Conservation (phyloP, 306 rosid species). For the Elaeagnus macrophylla region DNA sequence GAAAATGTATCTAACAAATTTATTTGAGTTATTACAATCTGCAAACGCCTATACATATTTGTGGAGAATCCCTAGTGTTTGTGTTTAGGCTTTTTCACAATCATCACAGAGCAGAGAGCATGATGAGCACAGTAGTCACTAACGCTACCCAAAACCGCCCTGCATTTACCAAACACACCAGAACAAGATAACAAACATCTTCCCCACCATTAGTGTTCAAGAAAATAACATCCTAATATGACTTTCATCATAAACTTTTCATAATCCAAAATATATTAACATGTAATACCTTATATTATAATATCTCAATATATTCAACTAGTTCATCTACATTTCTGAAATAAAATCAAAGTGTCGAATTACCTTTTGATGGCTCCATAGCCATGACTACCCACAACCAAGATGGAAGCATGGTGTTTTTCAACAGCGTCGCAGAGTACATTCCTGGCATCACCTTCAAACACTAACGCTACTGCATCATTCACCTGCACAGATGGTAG, state of each 20-base stretch:
- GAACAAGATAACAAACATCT: neutral
- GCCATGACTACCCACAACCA: conserved; percentile 42
- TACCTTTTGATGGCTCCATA: conserved; percentile 63
- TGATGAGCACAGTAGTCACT: conserved; percentile 81
- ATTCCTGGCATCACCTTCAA: conserved; percentile 37
- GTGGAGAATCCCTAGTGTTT: conserved; percentile 3
- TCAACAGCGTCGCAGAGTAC: conserved; percentile 33
- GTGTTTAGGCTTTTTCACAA: conserved; percentile 71
- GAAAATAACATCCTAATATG: neutral
- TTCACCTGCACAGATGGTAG: conserved; percentile 15
- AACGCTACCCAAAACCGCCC: conserved; percentile 70
- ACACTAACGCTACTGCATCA: conserved; percentile 16
- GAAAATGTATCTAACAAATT: too few species aligned
- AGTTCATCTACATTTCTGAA: too few species aligned
- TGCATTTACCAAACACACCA: conserved; percentile 17
- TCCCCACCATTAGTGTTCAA: too few species aligned
- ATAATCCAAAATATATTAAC: neutral
- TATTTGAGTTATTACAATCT: too few species aligned
- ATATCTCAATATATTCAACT: neutral
- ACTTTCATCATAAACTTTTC: neutral
- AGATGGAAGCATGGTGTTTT: conserved; percentile 26
- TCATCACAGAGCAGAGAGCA: conserved; percentile 68
- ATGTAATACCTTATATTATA: too few species aligned
- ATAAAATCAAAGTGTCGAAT: neutral
- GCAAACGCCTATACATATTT: too few species aligned